Base-by-base conservation (phyloP, 2,329 filamentous ascomycete genomes). In the Achaetomium macrosporum region DNA sequence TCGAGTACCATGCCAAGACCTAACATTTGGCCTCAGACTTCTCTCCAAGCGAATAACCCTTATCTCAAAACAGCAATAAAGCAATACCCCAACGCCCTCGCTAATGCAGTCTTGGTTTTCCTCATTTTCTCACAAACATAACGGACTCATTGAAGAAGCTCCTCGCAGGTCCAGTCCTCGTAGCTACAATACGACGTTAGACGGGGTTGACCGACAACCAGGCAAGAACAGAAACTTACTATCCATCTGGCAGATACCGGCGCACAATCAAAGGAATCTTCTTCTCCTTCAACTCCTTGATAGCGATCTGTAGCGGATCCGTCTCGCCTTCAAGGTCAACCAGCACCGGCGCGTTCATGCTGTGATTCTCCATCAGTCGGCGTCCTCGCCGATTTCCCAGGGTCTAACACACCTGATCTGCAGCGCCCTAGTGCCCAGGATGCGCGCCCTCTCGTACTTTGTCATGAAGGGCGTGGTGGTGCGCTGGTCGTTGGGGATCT, bases 101-200 rank as follows among this genome's bases (percentile, higher is more conserved):
- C 63, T 65, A 61, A 65, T 66, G 63, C 60, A 65, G 49, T 55
- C 44, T 58, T 48, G 42, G 57, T 50, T 58, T 53, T 55, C 25
- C 46, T 56, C 20, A 9, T 46, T 37, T 57, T 43, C 20, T 20
- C 6, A 15, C 42, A 31, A 11, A 43, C 35, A 44, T 12, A 12
- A 5, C 20, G 19, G 12, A 7, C 17, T 56, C 51, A 83, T 69
- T 82, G 79, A 51, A 96, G 79, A 59, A 97, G 78, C 73, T 99
- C 93, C 73, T 97, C 93, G 73, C 91, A 96, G 35, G 91, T 95
- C 93, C 93, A 99, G 71, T 99, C 93, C 79, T 99, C 93, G 72
- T 97, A 97, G 75, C 88, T 92, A 41, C 5, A 10, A 30, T 16
- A 44, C 4, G 9, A 33, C 57, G 42, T 57, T 47, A 37, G 7